Base-by-base conservation (phyloP, 371 early-diverging fungal genomes). In the Actinomortierella wolfii region DNA sequence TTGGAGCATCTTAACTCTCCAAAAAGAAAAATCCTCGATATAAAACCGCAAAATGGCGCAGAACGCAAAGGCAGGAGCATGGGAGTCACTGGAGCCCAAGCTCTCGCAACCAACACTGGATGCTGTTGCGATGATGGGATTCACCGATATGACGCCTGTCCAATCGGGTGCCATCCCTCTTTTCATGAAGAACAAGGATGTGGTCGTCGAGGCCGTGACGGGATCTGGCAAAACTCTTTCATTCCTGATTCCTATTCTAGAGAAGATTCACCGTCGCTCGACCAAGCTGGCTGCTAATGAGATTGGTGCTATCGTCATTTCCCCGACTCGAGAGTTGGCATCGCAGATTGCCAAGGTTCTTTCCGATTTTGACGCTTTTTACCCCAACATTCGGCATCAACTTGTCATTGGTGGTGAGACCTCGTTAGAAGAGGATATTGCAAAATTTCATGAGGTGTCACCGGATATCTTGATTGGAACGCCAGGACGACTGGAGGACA, bases 181-280 rank as follows among this genome's bases (percentile, higher is more conserved):
- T 9, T 94, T 93, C 63, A 79, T 93, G 83, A 87, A 87, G 59
- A 91, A 95, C 76, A 94, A 97, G 78, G 99, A 99, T 78, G 99
- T 99, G 0, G 93, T 99, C 13, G 98, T 97, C 0, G 97, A 98
- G 76, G 99, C 99, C 15, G 97, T 95, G 8, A 99, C 99, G 5
- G 99, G 99, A n/a, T 95, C 96, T 3, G 99, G 99, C 47, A 99
- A 99, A 70, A 99, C 99, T 0, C 80, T 99, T 17, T 88, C 98
- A 0, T 99, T 98, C 83, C 81, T 97, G 6, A 85, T 99, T n/a
- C 99, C 99, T 9, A 87, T 98, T 26, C 78, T 99, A 7, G 95
- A 97, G 67, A 89, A 93, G 67, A 79, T 97, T 8, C 62, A 86
- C 47, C 78, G 86, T 28, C 76, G 87, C 56, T 85, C 81, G 52